Percentiles rank a stretch among this genome's conserved stretches.
These are phyloP conservation scores for Linnemannia hyalina DNA, from an alignment of 192 early-diverging fungal genomes.

Conservation along the genomic window DNA sequence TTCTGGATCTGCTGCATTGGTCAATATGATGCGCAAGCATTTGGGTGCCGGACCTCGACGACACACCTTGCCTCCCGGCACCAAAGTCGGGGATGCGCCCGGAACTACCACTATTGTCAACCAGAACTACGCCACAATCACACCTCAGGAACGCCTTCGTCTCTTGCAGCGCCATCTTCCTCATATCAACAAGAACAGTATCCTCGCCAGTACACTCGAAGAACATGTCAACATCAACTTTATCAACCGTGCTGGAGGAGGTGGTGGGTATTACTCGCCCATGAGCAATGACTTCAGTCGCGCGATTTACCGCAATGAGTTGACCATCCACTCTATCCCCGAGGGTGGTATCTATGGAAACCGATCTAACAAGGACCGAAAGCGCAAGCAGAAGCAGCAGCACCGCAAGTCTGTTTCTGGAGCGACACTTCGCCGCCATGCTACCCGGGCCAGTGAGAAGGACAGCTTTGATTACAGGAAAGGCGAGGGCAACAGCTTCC, in stretches of 20 bases:
- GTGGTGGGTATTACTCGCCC: neutral
- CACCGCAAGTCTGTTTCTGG: constrained; percentile 21
- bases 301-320: constrained; percentile 17
- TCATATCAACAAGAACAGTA: constrained; percentile 12
- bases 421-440: neutral
- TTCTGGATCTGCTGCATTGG: neutral
- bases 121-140: constrained; percentile 22
- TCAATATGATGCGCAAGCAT: neutral
- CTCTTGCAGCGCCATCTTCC: constrained; percentile 30
- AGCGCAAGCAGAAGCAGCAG: neutral
- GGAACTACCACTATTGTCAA: constrained; percentile 32
- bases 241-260: constrained; percentile 12
- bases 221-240: constrained; percentile 23
- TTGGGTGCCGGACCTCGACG: constrained; percentile 17
- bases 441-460: neutral
- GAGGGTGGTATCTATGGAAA: constrained; percentile 17
- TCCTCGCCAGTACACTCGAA: constrained; percentile 27
- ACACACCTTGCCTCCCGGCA: constrained; percentile 32
- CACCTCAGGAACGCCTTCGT: constrained; percentile 18
- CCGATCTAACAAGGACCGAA: neutral
- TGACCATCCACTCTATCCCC: constrained; percentile 22
- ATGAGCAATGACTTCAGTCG: constrained; percentile 10
- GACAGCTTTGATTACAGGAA: constrained; percentile 5
- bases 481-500: neutral
- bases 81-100: constrained; percentile 16